Conservation (phyloP, 2,329 filamentous ascomycete species). For the Aaosphaeria arxii region DNA sequence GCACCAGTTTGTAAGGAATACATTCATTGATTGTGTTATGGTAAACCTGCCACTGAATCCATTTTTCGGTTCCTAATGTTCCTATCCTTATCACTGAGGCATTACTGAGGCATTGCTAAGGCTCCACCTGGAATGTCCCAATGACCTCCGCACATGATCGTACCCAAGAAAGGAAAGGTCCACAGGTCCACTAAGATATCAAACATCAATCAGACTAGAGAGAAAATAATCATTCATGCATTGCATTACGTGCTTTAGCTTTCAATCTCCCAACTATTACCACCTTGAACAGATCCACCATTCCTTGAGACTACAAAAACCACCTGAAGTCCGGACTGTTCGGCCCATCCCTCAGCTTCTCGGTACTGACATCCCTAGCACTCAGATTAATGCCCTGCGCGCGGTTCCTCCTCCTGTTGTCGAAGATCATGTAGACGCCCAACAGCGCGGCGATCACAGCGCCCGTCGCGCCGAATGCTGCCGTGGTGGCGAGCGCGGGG, state of each 20-base stretch:
- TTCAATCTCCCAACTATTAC: too few species aligned
- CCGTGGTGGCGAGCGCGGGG: slow-evolving; percentile 63
- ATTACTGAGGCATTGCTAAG: not conserved
- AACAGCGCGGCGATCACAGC: slow-evolving; percentile 54
- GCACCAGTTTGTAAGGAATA: too few species aligned
- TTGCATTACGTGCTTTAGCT: too few species aligned
- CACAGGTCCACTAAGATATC: too few species aligned
- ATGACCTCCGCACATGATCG: slow-evolving; percentile 4
- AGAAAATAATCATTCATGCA: too few species aligned
- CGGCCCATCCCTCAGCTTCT: slow-evolving; percentile 45
- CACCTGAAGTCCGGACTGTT: slow-evolving; percentile 44
- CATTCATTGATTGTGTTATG: too few species aligned
- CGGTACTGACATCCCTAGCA: slow-evolving; percentile 50
- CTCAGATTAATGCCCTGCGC: slow-evolving; percentile 54
- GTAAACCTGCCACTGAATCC: too few species aligned
- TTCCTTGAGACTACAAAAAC: slow-evolving; percentile 26
- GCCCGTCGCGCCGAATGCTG: slow-evolving; percentile 61
- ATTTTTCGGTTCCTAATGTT: not conserved
- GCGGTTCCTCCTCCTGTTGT: slow-evolving; percentile 61
- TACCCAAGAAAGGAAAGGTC: not conserved
- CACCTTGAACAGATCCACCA: too few species aligned
- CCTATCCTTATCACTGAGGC: not conserved
- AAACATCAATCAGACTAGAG: too few species aligned
- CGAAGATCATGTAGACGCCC: slow-evolving; percentile 62
- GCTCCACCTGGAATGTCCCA: not conserved